Evolutionary conservation across 441 rosid genomes (phyloP).

Genomic region (Melastoma candidum): DNA sequence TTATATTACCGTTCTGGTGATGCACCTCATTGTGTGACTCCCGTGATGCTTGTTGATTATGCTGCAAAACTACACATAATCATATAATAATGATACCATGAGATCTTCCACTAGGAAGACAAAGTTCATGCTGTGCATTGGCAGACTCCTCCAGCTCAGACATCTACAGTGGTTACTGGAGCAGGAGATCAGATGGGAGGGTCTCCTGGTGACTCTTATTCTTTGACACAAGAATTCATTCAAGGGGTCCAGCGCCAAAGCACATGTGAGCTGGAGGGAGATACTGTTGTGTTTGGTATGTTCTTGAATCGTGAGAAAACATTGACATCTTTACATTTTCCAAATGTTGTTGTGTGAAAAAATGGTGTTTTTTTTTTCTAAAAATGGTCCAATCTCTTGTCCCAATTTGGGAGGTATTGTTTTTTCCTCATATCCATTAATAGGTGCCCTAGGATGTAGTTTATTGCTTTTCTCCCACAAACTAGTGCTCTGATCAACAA

Average conservation of each 20-base stretch:
- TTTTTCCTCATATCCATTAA: constrained; percentile 8
- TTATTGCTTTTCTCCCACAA: constrained; percentile 9
- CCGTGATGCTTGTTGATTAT: constrained; percentile 2
- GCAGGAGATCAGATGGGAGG: constrained; percentile 76
- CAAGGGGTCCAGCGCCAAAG: constrained; percentile 52
- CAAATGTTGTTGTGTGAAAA: constrained; percentile 13
- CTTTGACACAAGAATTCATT: constrained; percentile 31
- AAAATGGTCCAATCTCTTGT: constrained; percentile 95
- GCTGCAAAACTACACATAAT: constrained; percentile 1
- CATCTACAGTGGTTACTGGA: constrained; percentile 70
- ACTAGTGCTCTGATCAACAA: too few relatives aligned
- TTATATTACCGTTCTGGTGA: constrained; percentile 6
- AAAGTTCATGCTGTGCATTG: constrained; percentile 30
- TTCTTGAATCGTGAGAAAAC: constrained; percentile 11
- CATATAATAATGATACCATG: constrained; percentile 11
- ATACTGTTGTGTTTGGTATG: constrained; percentile 66
- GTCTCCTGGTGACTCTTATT: constrained; percentile 32
- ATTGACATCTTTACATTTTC: neutral
- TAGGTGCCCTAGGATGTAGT: too few relatives aligned
- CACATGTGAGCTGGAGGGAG: constrained; percentile 93
- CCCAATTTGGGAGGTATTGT: too few relatives aligned
- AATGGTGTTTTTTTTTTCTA: too few relatives aligned
- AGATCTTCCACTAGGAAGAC: constrained; percentile 51
- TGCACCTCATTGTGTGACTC: constrained; percentile 5
- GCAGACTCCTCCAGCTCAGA: constrained; percentile 57